Conservation (phyloP, 352 stramenopile species). For the Globisporangium heterothallicum region DNA sequence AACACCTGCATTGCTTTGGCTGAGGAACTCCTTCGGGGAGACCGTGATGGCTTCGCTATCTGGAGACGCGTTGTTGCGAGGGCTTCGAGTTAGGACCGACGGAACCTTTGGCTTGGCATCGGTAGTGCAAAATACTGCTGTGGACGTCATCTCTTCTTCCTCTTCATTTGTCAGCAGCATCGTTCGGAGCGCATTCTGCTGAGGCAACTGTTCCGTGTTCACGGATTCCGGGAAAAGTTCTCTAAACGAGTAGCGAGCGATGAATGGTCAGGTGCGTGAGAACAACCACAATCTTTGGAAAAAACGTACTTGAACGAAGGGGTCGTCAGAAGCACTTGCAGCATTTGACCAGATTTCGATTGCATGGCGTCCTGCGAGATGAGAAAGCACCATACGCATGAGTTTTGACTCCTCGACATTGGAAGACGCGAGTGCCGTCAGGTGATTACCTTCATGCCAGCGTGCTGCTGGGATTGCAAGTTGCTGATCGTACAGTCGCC, state of each 20-base stretch:
- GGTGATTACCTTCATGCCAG: slow-evolving; percentile 73
- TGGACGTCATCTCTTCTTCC: slow-evolving; percentile 60
- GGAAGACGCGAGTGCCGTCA: no score
- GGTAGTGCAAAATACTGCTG: slow-evolving; percentile 68
- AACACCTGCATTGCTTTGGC: slow-evolving; percentile 69
- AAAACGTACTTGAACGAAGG: slow-evolving; percentile 70
- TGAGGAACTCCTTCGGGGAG: slow-evolving; percentile 57
- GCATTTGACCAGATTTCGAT: slow-evolving; percentile 81
- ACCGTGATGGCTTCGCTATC: slow-evolving; percentile 38
- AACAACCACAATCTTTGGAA: no score
- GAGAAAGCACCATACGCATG: no score
- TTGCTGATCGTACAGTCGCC: slow-evolving; percentile 83
- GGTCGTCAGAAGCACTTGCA: slow-evolving; percentile 73
- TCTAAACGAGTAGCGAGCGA: slow-evolving; percentile 20
- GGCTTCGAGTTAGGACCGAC: slow-evolving; percentile 48
- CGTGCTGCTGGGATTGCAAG: slow-evolving; percentile 72
- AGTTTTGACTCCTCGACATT: no score
- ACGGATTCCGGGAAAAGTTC: slow-evolving; percentile 49
- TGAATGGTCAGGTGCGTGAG: no score
- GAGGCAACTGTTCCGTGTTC: slow-evolving; percentile 23
- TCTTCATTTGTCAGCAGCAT: slow-evolving; percentile 69
- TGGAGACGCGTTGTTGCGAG: slow-evolving; percentile 35
- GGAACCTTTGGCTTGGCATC: slow-evolving; percentile 63
- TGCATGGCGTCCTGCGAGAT: slow-evolving; percentile 59
- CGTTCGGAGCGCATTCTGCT: slow-evolving; percentile 35